These are phyloP conservation scores for Loxodes magnus DNA, from an alignment of 73 alveolate species.

Conservation along the genomic window DNA sequence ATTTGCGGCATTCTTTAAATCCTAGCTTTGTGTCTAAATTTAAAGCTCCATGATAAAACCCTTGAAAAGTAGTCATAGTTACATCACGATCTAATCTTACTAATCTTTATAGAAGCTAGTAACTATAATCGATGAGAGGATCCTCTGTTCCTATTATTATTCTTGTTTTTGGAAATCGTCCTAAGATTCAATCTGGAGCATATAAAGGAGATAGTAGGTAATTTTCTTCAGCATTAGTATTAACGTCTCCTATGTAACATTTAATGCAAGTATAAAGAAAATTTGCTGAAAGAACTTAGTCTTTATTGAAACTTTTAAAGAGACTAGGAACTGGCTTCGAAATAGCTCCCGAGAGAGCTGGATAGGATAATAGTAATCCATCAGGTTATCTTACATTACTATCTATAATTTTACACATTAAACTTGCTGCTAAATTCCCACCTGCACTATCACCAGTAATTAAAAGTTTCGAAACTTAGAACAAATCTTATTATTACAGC, in stretches of 20 bases:
- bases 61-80: conserved; percentile 4
- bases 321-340: conserved; percentile 39
- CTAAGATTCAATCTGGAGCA: conserved; percentile 30
- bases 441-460: conserved; percentile 98
- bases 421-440: conserved; percentile 77
- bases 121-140: conserved; percentile 55
- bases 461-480: conserved; percentile 51
- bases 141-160: conserved; percentile 56
- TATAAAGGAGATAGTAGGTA: conserved; percentile 54
- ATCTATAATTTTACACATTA: conserved; percentile 39
- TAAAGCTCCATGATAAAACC: conserved; percentile 24
- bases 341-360: conserved; percentile 49
- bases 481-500: conserved; percentile 36
- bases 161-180: conserved; percentile 43
- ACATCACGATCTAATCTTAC: conserved; percentile 3
- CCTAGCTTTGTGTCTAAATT: conserved; percentile 12
- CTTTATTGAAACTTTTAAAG: conserved; percentile 41
- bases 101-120: conserved; percentile 13
- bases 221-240: conserved; percentile 19
- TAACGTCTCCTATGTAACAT: conserved; percentile 37
- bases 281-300: conserved; percentile 78
- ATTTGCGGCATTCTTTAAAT: background rate
- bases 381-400: conserved; percentile 64
- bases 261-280: conserved; percentile 71
- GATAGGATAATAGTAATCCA: conserved; percentile 63